Evolutionary conservation across 176 grass and related monocot genomes (phyloP).

Genomic region (Pontederia crassipes): DNA sequence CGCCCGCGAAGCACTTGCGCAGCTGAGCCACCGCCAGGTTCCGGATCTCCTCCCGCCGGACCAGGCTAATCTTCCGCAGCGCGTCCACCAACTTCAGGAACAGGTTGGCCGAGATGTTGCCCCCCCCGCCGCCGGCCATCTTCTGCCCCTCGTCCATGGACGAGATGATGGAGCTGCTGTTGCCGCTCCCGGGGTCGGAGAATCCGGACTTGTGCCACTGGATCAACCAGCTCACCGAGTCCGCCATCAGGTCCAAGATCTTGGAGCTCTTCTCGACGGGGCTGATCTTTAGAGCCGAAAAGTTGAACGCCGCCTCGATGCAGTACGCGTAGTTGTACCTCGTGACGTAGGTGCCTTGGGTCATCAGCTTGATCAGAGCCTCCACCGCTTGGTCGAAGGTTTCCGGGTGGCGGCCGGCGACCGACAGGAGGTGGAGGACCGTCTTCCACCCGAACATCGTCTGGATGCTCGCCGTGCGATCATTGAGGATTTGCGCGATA

Average conservation of each 20-base stretch:
- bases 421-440: constrained; percentile 59
- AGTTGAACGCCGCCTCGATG: constrained; percentile 74
- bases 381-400: constrained; percentile 78
- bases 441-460: constrained; percentile 64
- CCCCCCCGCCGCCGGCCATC: constrained; percentile 1
- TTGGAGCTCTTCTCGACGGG: constrained; percentile 65
- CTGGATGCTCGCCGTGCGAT: constrained; percentile 41
- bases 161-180: not conserved
- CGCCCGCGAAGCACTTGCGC: constrained; percentile 35
- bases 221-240: constrained; percentile 55
- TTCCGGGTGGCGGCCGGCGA: constrained; percentile 68
- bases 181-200: constrained; percentile 35
- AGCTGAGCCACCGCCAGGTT: constrained; percentile 59
- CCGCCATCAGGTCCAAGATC: constrained; percentile 62
- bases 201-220: constrained; percentile 71
- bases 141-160: constrained; percentile 14
- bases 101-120: constrained; percentile 46
- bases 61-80: constrained; percentile 66
- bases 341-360: constrained; percentile 31
- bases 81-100: constrained; percentile 80
- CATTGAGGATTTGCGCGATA: constrained; percentile 39
- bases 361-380: constrained; percentile 57
- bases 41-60: constrained; percentile 76
- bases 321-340: constrained; percentile 61
- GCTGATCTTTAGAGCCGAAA: constrained; percentile 77